phyloP scores from a whole-genome alignment of 352 stramenopile genomes.

The Lagenidium giganteum region DNA sequence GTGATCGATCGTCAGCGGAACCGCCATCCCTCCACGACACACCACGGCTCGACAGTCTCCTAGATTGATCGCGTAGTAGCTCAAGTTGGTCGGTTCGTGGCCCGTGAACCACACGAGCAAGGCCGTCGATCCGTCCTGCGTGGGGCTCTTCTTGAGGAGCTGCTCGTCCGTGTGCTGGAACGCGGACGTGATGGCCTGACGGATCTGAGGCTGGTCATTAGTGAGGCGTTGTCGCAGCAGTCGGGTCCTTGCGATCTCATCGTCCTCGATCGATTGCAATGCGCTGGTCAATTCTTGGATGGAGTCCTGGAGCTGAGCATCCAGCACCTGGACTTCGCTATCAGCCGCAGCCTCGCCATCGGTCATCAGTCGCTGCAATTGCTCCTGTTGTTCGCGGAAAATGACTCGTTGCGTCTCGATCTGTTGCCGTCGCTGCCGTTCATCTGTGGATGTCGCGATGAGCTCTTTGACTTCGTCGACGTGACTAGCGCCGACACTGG shows the following conservation, averaged over 20 bases:
- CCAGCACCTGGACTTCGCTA: not conserved
- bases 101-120: constrained; percentile 46
- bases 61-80: constrained; percentile 52
- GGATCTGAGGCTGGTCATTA: constrained; percentile 22
- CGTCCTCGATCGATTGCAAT: not conserved
- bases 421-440: constrained; percentile 17
- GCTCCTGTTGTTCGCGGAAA: not conserved
- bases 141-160: constrained; percentile 37
- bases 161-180: constrained; percentile 38
- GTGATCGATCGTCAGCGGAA: constrained; percentile 50
- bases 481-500: constrained; percentile 20
- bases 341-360: no score
- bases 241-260: not conserved
- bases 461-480: constrained; percentile 14
- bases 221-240: constrained; percentile 22
- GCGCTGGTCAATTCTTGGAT: not conserved
- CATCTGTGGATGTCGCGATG: constrained; percentile 10
- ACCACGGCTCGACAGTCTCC: constrained; percentile 64
- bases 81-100: constrained; percentile 21
- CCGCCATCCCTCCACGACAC: constrained; percentile 27
- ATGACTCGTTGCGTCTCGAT: not conserved
- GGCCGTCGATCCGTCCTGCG: constrained; percentile 43
- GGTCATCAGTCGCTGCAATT: no score
- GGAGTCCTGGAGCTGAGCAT: not conserved
- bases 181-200: constrained; percentile 24